These are phyloP conservation scores for Begonia peltatifolia DNA, from an alignment of 306 rosid genomes.

Conservation along the genomic window DNA sequence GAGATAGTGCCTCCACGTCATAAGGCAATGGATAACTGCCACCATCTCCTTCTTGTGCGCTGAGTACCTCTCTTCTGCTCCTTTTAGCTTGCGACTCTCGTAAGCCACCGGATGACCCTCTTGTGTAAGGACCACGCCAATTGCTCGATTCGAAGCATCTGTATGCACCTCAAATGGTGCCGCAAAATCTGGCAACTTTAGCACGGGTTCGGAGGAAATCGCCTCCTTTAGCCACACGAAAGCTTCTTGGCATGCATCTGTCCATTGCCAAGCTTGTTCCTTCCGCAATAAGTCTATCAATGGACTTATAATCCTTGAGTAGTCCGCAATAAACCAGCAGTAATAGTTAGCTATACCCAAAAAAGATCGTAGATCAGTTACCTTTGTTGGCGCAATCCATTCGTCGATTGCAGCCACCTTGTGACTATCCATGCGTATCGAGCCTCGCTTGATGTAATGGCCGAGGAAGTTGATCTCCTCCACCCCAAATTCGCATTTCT, in stretches of 20 bases:
- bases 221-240: neutral
- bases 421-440: too few species aligned
- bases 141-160: neutral
- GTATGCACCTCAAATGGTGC: neutral
- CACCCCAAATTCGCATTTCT: too few species aligned
- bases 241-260: too few species aligned
- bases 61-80: neutral
- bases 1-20: conserved; percentile 1
- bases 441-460: too few species aligned
- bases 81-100: conserved; percentile 3
- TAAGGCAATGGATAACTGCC: neutral
- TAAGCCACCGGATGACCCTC: neutral
- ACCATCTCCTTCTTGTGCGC: conserved; percentile 7
- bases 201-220: neutral
- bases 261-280: too few species aligned
- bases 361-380: too few species aligned
- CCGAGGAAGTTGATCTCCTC: too few species aligned
- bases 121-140: neutral
- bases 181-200: neutral
- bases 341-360: too few species aligned
- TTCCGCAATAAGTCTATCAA: too few species aligned
- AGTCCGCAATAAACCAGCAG: too few species aligned
- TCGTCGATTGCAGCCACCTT: too few species aligned
- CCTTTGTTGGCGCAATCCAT: neutral
- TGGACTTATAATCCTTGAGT: too few species aligned